phyloP scores from a whole-genome alignment of 768 basidiomycete species.

The Auricularia sp. region DNA sequence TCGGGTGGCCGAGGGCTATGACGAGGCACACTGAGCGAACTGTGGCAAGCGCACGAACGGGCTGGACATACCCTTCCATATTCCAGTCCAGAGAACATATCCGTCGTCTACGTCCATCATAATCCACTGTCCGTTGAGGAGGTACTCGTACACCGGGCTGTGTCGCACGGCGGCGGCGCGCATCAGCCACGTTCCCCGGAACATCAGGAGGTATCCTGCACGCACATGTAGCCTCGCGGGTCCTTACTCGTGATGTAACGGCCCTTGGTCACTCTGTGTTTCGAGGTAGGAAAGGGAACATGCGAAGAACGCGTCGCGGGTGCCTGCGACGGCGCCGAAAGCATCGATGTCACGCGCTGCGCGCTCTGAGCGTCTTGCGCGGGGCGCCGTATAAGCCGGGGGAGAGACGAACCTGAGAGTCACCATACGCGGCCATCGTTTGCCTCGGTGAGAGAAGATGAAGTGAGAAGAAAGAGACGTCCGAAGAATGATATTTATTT shows the following conservation, averaged over 20 bases:
- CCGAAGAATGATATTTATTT: background rate
- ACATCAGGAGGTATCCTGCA: constrained; percentile 3
- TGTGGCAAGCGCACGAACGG: constrained; percentile 9
- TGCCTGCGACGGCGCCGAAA: background rate
- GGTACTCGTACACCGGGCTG: constrained; percentile 83
- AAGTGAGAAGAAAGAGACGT: background rate
- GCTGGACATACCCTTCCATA: constrained; percentile 69
- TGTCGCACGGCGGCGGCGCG: constrained; percentile 5
- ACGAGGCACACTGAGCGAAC: constrained; percentile 4
- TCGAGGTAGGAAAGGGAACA: background rate
- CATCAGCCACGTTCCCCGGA: constrained; percentile 2
- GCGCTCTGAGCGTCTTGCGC: background rate
- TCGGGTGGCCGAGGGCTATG: constrained; percentile 76
- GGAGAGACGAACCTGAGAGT: background rate
- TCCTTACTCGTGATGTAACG: constrained; percentile 85
- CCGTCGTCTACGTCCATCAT: constrained; percentile 96
- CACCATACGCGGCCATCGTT: background rate
- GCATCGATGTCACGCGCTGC: background rate
- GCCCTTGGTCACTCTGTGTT: constrained; percentile 2
- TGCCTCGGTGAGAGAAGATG: background rate
- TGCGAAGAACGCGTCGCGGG: background rate
- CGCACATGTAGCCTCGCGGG: constrained; percentile 80
- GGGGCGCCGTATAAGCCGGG: background rate
- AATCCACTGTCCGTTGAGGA: constrained; percentile 82
- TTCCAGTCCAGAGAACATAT: constrained; percentile 86